Percentiles rank a stretch among this genome's conserved stretches.
phyloP scores from a whole-genome alignment of 148 eudicot species.

The Chenopodium quinoa region DNA sequence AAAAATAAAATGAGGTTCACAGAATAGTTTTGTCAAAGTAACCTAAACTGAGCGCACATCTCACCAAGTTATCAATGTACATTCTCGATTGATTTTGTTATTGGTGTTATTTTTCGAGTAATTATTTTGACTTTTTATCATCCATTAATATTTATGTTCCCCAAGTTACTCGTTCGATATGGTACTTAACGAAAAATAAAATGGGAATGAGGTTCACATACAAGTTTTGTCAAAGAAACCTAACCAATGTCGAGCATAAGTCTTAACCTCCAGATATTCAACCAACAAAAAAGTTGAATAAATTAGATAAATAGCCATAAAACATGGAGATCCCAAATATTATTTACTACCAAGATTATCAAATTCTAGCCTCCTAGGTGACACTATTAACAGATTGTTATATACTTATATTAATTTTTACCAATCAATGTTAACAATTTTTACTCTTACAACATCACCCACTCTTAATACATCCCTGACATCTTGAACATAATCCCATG shows the following conservation, averaged over 20 bases:
- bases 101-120: too few relatives aligned
- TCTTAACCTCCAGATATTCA: neutral
- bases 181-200: neutral
- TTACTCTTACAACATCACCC: slow-evolving; percentile 79
- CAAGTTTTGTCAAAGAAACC: neutral
- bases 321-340: neutral
- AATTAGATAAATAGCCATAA: neutral
- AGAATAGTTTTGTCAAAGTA: too few relatives aligned
- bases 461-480: slow-evolving; percentile 68
- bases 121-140: too few relatives aligned
- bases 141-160: too few relatives aligned
- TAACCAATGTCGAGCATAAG: neutral
- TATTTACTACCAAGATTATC: neutral
- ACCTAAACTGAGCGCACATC: too few relatives aligned
- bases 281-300: neutral
- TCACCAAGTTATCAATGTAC: too few relatives aligned
- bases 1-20: too few relatives aligned
- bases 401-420: slow-evolving; percentile 4
- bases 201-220: neutral
- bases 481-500: slow-evolving; percentile 95
- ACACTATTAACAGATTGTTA: neutral
- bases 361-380: neutral
- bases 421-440: slow-evolving; percentile 72
- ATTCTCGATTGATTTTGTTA: too few relatives aligned
- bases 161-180: neutral